Percentiles rank a stretch among this genome's conserved stretches.
phyloP scores from a whole-genome alignment of 768 basidiomycete genomes.

The Suillus americanus region DNA sequence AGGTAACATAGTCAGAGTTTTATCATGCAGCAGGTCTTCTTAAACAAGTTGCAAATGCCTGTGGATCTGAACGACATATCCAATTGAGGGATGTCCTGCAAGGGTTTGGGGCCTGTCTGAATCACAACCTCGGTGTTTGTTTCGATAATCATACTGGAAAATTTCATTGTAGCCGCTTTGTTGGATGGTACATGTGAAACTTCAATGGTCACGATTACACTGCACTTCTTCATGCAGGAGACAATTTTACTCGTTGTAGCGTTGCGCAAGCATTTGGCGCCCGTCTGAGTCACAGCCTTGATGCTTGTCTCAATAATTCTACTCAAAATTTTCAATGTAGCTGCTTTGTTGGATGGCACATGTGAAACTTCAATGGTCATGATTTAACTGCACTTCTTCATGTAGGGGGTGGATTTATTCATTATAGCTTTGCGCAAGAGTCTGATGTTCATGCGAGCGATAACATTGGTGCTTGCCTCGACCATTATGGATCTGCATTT shows the following conservation, averaged over 20 bases:
- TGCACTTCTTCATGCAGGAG: not conserved
- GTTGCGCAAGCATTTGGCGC: too few species aligned
- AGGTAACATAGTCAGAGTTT: not conserved
- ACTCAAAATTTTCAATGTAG: not conserved
- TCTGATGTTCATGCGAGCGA: not conserved
- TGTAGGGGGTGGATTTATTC: not conserved
- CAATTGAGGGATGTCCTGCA: not conserved
- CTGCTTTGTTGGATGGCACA: not conserved
- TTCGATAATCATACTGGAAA: too few species aligned
- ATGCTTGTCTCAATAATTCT: not conserved
- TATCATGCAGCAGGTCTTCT: not conserved
- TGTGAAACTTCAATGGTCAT: not conserved
- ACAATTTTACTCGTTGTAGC: too few species aligned
- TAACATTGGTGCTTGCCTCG: not conserved
- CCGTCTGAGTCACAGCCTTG: too few species aligned
- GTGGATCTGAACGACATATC: not conserved
- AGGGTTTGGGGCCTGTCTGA: not conserved
- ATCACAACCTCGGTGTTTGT: too few species aligned
- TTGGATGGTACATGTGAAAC: too few species aligned
- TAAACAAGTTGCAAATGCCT: not conserved
- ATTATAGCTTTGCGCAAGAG: not conserved
- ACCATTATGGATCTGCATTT: too few species aligned
- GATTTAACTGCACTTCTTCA: not conserved
- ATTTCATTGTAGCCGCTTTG: too few species aligned
- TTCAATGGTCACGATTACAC: too few species aligned